A percentile compares a stretch with the other conserved stretches of the same genome.
These are phyloP conservation scores for Trichoderma sp. DNA, from an alignment of 2,329 filamentous ascomycete species.

Conservation along the genomic window DNA sequence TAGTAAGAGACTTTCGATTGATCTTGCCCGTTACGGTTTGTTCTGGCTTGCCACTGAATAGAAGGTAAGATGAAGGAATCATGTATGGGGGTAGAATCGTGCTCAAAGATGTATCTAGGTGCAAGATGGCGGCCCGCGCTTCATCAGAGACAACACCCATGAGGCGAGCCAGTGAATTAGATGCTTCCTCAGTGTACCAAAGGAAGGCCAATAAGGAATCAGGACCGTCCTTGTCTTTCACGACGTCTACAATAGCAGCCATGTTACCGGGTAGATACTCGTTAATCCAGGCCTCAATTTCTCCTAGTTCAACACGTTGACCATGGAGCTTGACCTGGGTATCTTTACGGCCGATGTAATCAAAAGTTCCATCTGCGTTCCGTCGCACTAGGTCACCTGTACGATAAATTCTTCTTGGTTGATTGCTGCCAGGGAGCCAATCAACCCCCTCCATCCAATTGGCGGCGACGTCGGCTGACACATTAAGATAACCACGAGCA, in stretches of 20 bases:
- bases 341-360: conserved; percentile 10
- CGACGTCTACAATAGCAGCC: not conserved
- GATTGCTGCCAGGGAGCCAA: not conserved
- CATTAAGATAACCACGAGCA: conserved; percentile 25
- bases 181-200: not conserved
- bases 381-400: not conserved
- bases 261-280: not conserved
- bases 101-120: conserved; percentile 17
- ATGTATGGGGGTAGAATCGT: conserved; percentile 25
- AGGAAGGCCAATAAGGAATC: not conserved
- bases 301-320: conserved; percentile 12
- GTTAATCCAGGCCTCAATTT: conserved; percentile 10
- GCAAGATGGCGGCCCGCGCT: not conserved
- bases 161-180: not conserved
- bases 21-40: conserved; percentile 24
- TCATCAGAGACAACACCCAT: conserved; percentile 7
- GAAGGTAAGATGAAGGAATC: conserved; percentile 25
- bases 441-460: conserved; percentile 15
- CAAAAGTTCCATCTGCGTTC: conserved; percentile 8
- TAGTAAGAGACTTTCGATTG: not conserved
- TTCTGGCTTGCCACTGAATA: conserved; percentile 23
- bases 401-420: not conserved
- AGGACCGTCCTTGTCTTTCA: not conserved
- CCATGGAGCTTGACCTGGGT: conserved; percentile 14
- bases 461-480: not conserved